Evolutionary conservation across 192 early-diverging fungal genomes (phyloP).

Genomic region (Tieghemiomyces parasiticus): DNA sequence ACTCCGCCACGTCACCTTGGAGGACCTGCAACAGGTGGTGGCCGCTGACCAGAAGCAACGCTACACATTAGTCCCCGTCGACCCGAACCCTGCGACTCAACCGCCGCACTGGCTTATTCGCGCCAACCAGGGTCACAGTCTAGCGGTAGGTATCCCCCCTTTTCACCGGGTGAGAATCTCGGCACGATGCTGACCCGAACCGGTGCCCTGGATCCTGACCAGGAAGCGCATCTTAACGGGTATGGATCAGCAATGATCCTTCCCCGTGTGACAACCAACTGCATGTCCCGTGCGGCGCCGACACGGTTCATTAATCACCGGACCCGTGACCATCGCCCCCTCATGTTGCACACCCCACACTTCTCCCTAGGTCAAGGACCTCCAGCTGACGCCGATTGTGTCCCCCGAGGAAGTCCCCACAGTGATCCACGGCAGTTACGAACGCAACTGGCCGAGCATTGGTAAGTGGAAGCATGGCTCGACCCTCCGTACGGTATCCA

Average conservation of each 20-base stretch:
- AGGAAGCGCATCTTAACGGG: too few relatives aligned
- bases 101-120: neutral
- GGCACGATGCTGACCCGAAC: too few relatives aligned
- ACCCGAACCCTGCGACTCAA: neutral
- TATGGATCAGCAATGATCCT: too few relatives aligned
- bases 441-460: neutral
- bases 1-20: neutral
- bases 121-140: neutral
- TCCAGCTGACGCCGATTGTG: neutral
- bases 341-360: too few relatives aligned
- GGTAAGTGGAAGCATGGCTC: too few relatives aligned
- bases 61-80: neutral
- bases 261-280: too few relatives aligned
- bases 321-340: too few relatives aligned
- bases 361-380: neutral
- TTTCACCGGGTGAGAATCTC: too few relatives aligned
- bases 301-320: too few relatives aligned
- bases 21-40: neutral
- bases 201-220: too few relatives aligned
- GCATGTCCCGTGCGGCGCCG: too few relatives aligned
- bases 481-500: too few relatives aligned
- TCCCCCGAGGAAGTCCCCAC: neutral
- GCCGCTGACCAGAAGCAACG: neutral
- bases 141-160: neutral
- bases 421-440: neutral